phyloP scores from a whole-genome alignment of 2,329 filamentous ascomycete genomes.

The Nothophoma quercina region DNA sequence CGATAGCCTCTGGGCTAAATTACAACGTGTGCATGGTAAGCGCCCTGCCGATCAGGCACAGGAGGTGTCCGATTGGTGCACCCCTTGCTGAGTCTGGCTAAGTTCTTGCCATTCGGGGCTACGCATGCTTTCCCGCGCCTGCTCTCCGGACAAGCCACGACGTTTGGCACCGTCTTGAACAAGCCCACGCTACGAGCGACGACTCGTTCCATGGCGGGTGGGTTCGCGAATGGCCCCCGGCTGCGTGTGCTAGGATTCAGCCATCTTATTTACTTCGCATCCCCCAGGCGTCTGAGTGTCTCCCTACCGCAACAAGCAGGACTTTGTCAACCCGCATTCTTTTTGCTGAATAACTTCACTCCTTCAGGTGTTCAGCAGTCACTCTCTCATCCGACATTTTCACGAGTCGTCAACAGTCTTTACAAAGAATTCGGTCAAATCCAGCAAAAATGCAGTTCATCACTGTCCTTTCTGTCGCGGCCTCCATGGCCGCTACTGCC shows the following conservation, averaged over 20 bases:
- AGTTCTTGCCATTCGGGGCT: conserved; percentile 29
- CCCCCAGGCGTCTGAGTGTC: conserved; percentile 39
- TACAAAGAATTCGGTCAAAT: conserved; percentile 22
- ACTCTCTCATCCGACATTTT: conserved; percentile 39
- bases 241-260: conserved; percentile 36
- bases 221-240: conserved; percentile 39
- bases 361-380: conserved; percentile 50
- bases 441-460: conserved; percentile 45
- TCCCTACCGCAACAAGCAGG: conserved; percentile 47
- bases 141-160: conserved; percentile 42
- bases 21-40: conserved; percentile 32
- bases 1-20: conserved; percentile 22
- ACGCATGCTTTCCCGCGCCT: conserved; percentile 34
- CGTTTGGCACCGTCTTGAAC: conserved; percentile 42
- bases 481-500: conserved; percentile 42
- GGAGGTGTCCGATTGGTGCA: conserved; percentile 38
- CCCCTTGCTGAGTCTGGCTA: conserved; percentile 29
- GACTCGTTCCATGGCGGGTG: conserved; percentile 44
- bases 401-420: conserved; percentile 30
- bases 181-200: conserved; percentile 42
- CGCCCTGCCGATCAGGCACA: conserved; percentile 45
- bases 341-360: conserved; percentile 52
- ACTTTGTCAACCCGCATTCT: conserved; percentile 46
- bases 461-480: conserved; percentile 38
- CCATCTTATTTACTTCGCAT: conserved; percentile 48